A percentile compares a stretch with the other conserved stretches of the same genome.
phyloP scores from a whole-genome alignment of 176 grass and related monocot genomes.

The Melocanna baccifera region DNA sequence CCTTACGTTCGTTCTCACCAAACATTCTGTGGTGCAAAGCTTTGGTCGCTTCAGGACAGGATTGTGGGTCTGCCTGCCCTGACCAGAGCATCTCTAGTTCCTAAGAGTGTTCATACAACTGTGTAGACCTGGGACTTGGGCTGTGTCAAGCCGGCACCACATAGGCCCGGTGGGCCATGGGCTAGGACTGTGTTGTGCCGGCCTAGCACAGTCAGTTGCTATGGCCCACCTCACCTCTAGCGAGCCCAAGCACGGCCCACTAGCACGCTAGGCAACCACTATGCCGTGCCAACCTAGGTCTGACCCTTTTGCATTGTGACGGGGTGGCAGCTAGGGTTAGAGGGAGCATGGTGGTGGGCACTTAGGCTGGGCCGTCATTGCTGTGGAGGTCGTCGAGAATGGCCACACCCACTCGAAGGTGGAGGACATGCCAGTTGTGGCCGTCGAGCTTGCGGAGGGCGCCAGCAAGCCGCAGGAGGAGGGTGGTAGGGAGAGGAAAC shows the following conservation, averaged over 20 bases:
- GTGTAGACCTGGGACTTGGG: too few species aligned
- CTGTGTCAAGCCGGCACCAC: too few species aligned
- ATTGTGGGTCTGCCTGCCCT: not conserved
- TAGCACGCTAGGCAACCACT: too few species aligned
- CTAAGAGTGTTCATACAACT: not conserved
- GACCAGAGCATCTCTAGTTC: not conserved
- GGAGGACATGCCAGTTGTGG: not conserved
- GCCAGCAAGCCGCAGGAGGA: not conserved
- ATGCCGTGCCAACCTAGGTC: too few species aligned
- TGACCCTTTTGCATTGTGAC: too few species aligned
- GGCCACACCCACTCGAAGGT: not conserved
- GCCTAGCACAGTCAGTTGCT: too few species aligned
- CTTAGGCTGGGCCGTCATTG: not conserved
- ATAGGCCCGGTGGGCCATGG: too few species aligned
- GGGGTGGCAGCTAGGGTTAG: too few species aligned
- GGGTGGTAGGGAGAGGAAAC: constrained; percentile 23
- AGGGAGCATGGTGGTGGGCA: too few species aligned
- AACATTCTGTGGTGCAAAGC: not conserved
- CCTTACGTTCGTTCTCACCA: not conserved
- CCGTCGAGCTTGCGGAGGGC: constrained; percentile 5
- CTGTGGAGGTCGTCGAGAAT: constrained; percentile 36
- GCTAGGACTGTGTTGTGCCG: too few species aligned
- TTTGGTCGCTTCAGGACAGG: not conserved
- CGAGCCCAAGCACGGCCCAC: too few species aligned
- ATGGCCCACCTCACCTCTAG: too few species aligned